Percentiles rank a stretch among this genome's conserved stretches.
These are phyloP conservation scores for Aspergillus pseudoviridinutans DNA, from an alignment of 2,329 filamentous ascomycete species.

Conservation along the genomic window DNA sequence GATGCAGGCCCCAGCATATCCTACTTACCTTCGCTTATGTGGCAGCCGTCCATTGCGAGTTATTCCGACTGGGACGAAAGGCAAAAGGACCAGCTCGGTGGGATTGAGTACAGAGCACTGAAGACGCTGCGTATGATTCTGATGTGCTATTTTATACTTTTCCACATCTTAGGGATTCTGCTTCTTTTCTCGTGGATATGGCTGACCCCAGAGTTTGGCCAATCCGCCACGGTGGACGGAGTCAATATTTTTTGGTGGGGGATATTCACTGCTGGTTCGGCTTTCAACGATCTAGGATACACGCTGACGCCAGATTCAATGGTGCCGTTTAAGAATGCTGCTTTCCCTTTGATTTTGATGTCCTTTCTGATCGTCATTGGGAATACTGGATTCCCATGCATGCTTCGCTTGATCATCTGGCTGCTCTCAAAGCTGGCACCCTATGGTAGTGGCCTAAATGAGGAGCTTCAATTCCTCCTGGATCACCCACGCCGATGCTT, in stretches of 20 bases:
- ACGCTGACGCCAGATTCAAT: conserved; percentile 89
- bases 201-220: conserved; percentile 56
- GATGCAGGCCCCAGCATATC: conserved; percentile 29
- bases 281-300: conserved; percentile 88
- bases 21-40: conserved; percentile 80
- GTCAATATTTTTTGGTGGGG: conserved; percentile 76
- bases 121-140: conserved; percentile 77
- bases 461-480: conserved; percentile 81
- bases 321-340: conserved; percentile 74
- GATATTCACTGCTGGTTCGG: conserved; percentile 77
- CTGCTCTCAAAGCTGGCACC: conserved; percentile 63
- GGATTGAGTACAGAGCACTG: conserved; percentile 87
- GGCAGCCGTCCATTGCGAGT: conserved; percentile 80
- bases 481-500: conserved; percentile 94
- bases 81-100: conserved; percentile 86
- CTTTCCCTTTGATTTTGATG: conserved; percentile 69
- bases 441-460: conserved; percentile 65
- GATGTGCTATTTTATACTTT: conserved; percentile 72
- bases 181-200: conserved; percentile 75
- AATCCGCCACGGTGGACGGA: conserved; percentile 56
- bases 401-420: conserved; percentile 92
- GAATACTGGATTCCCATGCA: conserved; percentile 88
- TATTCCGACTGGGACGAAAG: conserved; percentile 88
- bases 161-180: conserved; percentile 68
- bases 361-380: conserved; percentile 85